Percentiles rank a stretch among this genome's conserved stretches.
These are phyloP conservation scores for Onygenales sp. DNA, from an alignment of 2,329 filamentous ascomycete species.

Conservation along the genomic window DNA sequence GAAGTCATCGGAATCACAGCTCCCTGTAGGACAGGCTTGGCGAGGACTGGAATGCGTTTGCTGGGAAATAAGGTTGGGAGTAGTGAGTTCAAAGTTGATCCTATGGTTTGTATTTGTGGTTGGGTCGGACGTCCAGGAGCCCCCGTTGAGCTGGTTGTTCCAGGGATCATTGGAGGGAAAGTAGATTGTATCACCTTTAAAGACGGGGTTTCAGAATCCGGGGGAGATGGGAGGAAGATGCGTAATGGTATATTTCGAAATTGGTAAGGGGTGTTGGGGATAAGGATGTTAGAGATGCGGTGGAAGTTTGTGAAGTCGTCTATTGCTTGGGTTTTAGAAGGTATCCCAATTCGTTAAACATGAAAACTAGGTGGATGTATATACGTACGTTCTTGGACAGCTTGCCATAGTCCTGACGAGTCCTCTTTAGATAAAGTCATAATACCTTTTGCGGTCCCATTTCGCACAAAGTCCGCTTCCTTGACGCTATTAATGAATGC, in stretches of 20 bases:
- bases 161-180: conserved; percentile 43
- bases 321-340: conserved; percentile 20
- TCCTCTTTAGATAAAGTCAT: conserved; percentile 82
- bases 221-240: conserved; percentile 67
- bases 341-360: background rate
- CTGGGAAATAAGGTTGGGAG: conserved; percentile 82
- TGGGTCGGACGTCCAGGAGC: conserved; percentile 11
- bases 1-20: conserved; percentile 71
- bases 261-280: conserved; percentile 56
- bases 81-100: conserved; percentile 63
- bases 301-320: conserved; percentile 66
- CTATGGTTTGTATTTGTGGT: conserved; percentile 56
- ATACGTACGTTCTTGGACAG: conserved; percentile 59
- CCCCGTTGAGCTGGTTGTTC: conserved; percentile 13
- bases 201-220: conserved; percentile 39
- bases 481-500: conserved; percentile 62
- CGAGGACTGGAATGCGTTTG: conserved; percentile 71
- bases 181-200: conserved; percentile 68
- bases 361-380: background rate
- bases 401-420: conserved; percentile 71
- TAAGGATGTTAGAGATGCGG: conserved; percentile 66
- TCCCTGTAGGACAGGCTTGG: conserved; percentile 77
- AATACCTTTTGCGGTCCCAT: conserved; percentile 79
- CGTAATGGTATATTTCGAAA: conserved; percentile 80
- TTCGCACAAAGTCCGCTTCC: conserved; percentile 78